These are phyloP conservation scores for Sanghuangporus sanghuang DNA, from an alignment of 1,284 basidiomycete species.

Conservation along the genomic window DNA sequence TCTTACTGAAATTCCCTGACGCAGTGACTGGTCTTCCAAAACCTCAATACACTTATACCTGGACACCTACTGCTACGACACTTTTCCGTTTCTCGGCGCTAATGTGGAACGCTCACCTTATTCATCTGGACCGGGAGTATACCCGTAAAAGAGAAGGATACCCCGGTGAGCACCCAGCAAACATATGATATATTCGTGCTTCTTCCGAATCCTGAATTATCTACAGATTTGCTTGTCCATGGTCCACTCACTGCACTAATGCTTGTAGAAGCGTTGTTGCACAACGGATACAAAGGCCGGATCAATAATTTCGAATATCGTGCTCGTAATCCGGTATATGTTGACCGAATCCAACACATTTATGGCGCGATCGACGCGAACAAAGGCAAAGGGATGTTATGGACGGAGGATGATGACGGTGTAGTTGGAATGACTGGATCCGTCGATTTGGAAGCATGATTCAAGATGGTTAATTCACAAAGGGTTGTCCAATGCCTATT, in stretches of 20 bases:
- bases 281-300: conserved; percentile 27
- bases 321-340: conserved; percentile 69
- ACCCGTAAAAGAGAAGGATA: conserved; percentile 68
- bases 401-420: conserved; percentile 53
- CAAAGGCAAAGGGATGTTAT: conserved; percentile 33
- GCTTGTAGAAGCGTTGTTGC: conserved; percentile 58
- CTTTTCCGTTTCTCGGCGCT: conserved; percentile 83
- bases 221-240: conserved; percentile 70
- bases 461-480: background rate
- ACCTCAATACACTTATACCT: conserved; percentile 57
- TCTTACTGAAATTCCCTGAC: background rate
- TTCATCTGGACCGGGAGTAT: conserved; percentile 71
- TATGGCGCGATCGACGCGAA: conserved; percentile 42
- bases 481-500: no score
- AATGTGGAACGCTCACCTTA: conserved; percentile 74
- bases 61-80: conserved; percentile 62
- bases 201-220: background rate
- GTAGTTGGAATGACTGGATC: conserved; percentile 71
- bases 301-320: conserved; percentile 63
- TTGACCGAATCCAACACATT: conserved; percentile 54
- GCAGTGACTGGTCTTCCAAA: conserved; percentile 48
- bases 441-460: conserved; percentile 20
- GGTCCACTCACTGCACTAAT: conserved; percentile 77
- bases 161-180: background rate
- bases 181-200: background rate